These are phyloP conservation scores for Cupressus sempervirens DNA, from an alignment of 75 land plant genomes.

Conservation along the genomic window DNA sequence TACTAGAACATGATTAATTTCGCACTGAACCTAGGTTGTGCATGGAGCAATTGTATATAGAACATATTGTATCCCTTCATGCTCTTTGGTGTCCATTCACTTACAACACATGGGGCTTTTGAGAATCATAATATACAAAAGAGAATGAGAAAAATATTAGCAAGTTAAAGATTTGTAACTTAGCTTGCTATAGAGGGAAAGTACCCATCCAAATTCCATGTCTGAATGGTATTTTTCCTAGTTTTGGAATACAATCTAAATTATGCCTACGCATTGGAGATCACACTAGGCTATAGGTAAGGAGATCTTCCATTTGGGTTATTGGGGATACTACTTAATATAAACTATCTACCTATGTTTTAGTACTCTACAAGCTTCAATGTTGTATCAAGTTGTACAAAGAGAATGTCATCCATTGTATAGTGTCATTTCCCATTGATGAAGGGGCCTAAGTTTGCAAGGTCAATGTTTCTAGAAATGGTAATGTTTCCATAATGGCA, in stretches of 20 bases:
- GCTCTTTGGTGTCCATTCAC: constrained; percentile 35
- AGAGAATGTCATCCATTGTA: constrained; percentile 63
- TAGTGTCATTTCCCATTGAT: constrained; percentile 55
- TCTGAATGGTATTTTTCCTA: constrained; percentile 66
- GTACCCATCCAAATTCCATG: constrained; percentile 89
- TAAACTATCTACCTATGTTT: constrained; percentile 59
- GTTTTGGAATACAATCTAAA: constrained; percentile 86
- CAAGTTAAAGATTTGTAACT: constrained; percentile 6
- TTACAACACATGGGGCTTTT: background rate
- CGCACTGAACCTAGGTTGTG: constrained; percentile 60
- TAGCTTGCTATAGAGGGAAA: constrained; percentile 88
- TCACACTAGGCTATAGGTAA: constrained; percentile 36
- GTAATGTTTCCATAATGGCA: constrained; percentile 69
- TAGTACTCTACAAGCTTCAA: constrained; percentile 84
- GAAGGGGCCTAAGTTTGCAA: constrained; percentile 29
- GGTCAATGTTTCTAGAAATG: no score
- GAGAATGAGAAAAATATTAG: background rate
- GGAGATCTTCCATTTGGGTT: constrained; percentile 38
- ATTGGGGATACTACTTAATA: constrained; percentile 37
- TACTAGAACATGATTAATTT: background rate
- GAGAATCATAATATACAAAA: background rate
- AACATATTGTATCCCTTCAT: constrained; percentile 56
- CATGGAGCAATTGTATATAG: constrained; percentile 64
- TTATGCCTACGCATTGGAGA: constrained; percentile 40
- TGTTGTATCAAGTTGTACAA: constrained; percentile 59